Base-by-base conservation (phyloP, 164 flowering plant species). In the Aristolochia californica region DNA sequence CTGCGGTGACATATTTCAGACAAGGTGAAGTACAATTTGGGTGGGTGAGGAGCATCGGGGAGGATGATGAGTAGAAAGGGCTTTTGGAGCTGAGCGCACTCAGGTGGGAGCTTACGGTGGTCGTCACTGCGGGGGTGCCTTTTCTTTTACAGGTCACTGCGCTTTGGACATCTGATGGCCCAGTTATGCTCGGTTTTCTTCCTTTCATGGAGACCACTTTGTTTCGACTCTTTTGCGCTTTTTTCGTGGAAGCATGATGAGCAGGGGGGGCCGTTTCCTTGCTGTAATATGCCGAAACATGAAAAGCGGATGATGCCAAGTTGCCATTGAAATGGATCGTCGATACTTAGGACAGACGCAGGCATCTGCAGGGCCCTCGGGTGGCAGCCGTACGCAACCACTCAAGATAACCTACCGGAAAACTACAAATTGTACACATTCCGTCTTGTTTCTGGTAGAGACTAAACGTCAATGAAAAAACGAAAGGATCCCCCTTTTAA, bases 221-320 rank as follows among this genome's bases (percentile, higher is more conserved):
- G 5, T 47, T 47, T 20, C 50, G 5, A 20, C 50, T 17, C 22
- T 47, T 47, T 20, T 17, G 22, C 50, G 50, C 22, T 47, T 20
- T 17, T 1, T 17, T 47, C 22, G 18, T 17, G 50, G 22, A 4
- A 47, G 50, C 22, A 17, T 47, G 22, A 47, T 17, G 50, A 47
- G 20, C 50, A 45, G 5, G 20, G 50, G 18, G 50, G 20, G 50
- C n/a, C 50, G 47, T 25, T 38, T 34, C 52, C 47, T 60, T 60
- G 62, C 62, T 50, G 50, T 51, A 60, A 50, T 34, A 9, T 49
- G 62, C 49, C 62, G 62, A 60, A 60, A 60, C 62, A 60, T 51
- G 47, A 38, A 60, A 59, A 60, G 43, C 9, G 53, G 40, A 24
- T 24, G 13, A 22, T 12, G 44, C 40, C 40, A 34, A 34, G 40